Base-by-base conservation (phyloP, 345 rosid genomes). In the Punica granatum region DNA sequence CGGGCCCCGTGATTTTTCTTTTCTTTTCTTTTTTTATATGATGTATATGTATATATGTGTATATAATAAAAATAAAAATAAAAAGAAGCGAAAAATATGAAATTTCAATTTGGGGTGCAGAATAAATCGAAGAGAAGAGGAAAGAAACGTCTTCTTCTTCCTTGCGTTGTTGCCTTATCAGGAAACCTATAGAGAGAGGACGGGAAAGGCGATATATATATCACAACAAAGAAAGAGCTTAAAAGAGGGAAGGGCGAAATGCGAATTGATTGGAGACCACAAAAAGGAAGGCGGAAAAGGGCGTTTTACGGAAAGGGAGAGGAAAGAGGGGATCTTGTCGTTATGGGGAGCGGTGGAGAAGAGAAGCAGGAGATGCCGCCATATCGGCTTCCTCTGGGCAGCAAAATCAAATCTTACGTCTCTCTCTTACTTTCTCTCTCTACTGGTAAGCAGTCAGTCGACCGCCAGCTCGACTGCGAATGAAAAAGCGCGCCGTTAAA, bases 311-410 rank as follows among this genome's bases (percentile, higher is more conserved):
- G 30, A 8, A 25, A n/a, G 2, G 59, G 31, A 6, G 59, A 53
- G 59, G 28, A 67, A 19, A 36, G 65, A 41, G 58, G 26, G 65
- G 49, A 60, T 44, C 34, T 11, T 4, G 71, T 32, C 30, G 15
- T n/a, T 39, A 60, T 8, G 42, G 19, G 61, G 41, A 31, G 44
- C 64, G 41, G 19, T n/a, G 11, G 11, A 37, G 41, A 37, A 11
- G 41, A 37, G 41, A 37, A 37, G 41, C 5, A 43, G 21, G 21
- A 41, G 7, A n/a, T 12, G 69, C 73, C 72, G 66, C 72, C 64
- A n/a, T 6, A 48, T 48, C 16, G 16, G 2, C 59, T 53, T 25
- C 23, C n/a, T n/a, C n/a, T n/a, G n/a, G n/a, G n/a, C n/a, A n/a
- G n/a, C n/a, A n/a, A n/a, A n/a, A n/a, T n/a, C n/a, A n/a, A n/a